Evolutionary conservation across 257 asterid genomes (phyloP).

Genomic region (Ajuga chamaepitys): DNA sequence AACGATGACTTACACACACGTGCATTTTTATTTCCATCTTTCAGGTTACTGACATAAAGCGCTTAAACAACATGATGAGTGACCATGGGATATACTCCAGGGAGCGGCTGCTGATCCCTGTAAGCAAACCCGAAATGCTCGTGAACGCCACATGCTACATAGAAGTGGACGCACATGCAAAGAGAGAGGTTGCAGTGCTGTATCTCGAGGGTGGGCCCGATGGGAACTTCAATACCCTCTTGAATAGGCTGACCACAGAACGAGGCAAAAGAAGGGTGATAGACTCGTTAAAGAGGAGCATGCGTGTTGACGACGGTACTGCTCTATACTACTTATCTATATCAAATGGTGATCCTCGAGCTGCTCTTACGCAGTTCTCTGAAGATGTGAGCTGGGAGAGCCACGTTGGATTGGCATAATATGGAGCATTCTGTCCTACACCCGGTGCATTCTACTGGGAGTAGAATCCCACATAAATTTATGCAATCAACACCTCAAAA

Average conservation of each 20-base stretch:
- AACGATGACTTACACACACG: background rate
- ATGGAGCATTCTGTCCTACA: too few relatives aligned
- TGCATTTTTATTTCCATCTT: background rate
- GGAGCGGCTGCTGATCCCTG: constrained; percentile 86
- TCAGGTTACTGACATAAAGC: constrained; percentile 83
- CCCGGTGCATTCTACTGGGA: too few relatives aligned
- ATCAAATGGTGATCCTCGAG: constrained; percentile 87
- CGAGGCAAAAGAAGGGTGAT: constrained; percentile 55
- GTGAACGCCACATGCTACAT: constrained; percentile 69
- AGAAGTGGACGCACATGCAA: constrained; percentile 72
- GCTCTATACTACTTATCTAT: constrained; percentile 75
- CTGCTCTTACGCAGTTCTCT: constrained; percentile 66
- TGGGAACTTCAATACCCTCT: constrained; percentile 27
- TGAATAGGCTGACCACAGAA: constrained; percentile 42
- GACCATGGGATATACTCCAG: constrained; percentile 95
- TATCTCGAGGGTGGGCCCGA: constrained; percentile 84
- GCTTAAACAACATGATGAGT: constrained; percentile 94
- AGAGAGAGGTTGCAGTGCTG: constrained; percentile 90
- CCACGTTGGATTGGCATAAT: constrained; percentile 45
- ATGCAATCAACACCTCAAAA: too few relatives aligned
- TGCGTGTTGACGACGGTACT: constrained; percentile 83
- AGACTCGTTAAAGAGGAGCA: constrained; percentile 77
- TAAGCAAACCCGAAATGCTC: constrained; percentile 63
- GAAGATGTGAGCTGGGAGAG: constrained; percentile 90
- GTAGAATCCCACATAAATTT: too few relatives aligned